A percentile compares a stretch with the other conserved stretches of the same genome.
phyloP scores from a whole-genome alignment of 768 basidiomycete genomes.

The Myochromella boudieri region DNA sequence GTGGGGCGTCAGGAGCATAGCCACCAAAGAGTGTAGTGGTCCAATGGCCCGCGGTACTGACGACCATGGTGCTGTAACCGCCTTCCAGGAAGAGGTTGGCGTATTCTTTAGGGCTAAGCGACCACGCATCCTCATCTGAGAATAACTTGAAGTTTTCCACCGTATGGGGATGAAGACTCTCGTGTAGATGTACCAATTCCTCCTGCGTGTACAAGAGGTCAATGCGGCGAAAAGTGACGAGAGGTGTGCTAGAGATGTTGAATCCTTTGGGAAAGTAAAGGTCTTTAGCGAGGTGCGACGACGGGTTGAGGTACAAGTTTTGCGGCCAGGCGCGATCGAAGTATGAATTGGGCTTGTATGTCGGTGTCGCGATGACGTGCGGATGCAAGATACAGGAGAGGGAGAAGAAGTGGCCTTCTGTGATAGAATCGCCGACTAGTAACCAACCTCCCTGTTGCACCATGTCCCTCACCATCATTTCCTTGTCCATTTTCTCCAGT shows the following conservation, averaged over 20 bases:
- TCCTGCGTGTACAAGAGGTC: conserved; percentile 54
- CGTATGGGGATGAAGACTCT: conserved; percentile 28
- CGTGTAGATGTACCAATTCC: conserved; percentile 48
- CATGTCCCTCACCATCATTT: conserved; percentile 51
- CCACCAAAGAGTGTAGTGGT: conserved; percentile 53
- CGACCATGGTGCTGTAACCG: conserved; percentile 61
- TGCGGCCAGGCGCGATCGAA: conserved; percentile 70
- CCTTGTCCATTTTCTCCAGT: conserved; percentile 38
- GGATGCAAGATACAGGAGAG: conserved; percentile 66
- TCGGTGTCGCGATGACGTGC: conserved; percentile 64
- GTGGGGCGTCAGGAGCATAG: conserved; percentile 15
- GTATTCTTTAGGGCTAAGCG: conserved; percentile 51
- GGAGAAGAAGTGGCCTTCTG: conserved; percentile 75
- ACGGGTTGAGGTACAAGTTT: conserved; percentile 57
- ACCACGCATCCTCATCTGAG: conserved; percentile 56
- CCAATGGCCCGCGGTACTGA: conserved; percentile 72
- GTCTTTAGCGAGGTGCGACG: conserved; percentile 43
- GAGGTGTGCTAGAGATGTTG: conserved; percentile 55
- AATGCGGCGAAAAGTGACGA: conserved; percentile 64
- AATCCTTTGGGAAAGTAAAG: conserved; percentile 47
- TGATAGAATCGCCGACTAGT: conserved; percentile 66
- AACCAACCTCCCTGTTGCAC: conserved; percentile 75
- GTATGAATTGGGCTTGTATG: conserved; percentile 50
- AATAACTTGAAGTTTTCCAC: conserved; percentile 42
- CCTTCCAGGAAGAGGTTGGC: conserved; percentile 46